Conservation (phyloP, 2,329 filamentous ascomycete genomes). For the Scolecobasidium constrictum region DNA sequence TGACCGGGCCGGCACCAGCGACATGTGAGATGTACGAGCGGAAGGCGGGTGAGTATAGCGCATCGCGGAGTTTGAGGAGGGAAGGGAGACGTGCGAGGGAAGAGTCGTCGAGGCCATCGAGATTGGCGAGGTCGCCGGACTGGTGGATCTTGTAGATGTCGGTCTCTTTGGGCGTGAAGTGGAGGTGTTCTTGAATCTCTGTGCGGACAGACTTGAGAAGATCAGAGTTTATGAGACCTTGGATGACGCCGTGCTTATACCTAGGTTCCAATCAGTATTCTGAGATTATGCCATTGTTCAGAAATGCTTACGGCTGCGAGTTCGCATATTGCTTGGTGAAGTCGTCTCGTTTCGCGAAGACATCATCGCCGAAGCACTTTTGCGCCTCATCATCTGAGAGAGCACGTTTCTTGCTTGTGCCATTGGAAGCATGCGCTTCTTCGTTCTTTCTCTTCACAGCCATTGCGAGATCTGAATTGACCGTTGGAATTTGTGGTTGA, state of each 20-base stretch:
- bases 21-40: conserved; percentile 80
- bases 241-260: conserved; percentile 91
- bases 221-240: conserved; percentile 63
- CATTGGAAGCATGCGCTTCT: conserved; percentile 18
- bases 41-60: conserved; percentile 83
- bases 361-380: conserved; percentile 25
- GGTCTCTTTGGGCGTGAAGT: conserved; percentile 96
- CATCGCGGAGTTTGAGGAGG: conserved; percentile 83
- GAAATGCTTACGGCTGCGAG: conserved; percentile 27
- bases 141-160: conserved; percentile 99
- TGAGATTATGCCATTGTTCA: conserved; percentile 6
- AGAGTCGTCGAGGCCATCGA: conserved; percentile 82
- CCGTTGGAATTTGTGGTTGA: conserved; percentile 11
- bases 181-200: conserved; percentile 83
- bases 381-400: conserved; percentile 29
- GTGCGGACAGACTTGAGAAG: conserved; percentile 77
- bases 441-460: conserved; percentile 35
- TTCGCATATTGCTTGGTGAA: conserved; percentile 26
- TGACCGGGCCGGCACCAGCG: conserved; percentile 76
- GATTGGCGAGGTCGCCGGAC: conserved; percentile 91
- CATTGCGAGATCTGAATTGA: background rate
- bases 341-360: conserved; percentile 24
- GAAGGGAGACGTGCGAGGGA: conserved; percentile 80
- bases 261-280: conserved; percentile 27
- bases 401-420: conserved; percentile 30